These are phyloP conservation scores for Phytophthora chlamydospora DNA, from an alignment of 352 stramenopile genomes.

Conservation along the genomic window DNA sequence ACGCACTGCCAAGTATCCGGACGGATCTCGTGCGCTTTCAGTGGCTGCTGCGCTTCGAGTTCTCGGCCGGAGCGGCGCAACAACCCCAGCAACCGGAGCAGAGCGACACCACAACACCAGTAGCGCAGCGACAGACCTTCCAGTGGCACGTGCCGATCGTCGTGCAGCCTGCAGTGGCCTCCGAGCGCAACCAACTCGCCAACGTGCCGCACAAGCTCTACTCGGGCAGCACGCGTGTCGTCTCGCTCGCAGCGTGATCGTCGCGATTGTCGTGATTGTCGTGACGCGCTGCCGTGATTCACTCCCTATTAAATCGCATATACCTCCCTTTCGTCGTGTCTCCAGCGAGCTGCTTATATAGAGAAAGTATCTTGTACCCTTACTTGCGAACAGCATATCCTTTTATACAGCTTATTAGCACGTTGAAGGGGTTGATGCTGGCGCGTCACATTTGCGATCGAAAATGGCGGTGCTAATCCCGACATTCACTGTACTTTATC, in stretches of 20 bases:
- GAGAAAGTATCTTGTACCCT: background rate
- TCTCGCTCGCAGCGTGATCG: conserved; percentile 18
- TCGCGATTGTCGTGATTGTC: conserved; percentile 12
- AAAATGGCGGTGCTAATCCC: background rate
- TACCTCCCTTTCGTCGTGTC: background rate
- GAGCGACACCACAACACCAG: background rate
- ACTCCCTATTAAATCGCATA: conserved; percentile 10
- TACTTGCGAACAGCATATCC: background rate
- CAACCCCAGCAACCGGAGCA: background rate
- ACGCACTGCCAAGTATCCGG: conserved; percentile 60
- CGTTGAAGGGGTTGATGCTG: conserved; percentile 23
- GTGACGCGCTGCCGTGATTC: background rate
- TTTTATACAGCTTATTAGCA: background rate
- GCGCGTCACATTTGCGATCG: conserved; percentile 22
- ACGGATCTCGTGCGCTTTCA: conserved; percentile 70
- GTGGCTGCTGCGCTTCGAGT: conserved; percentile 71
- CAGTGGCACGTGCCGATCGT: conserved; percentile 65
- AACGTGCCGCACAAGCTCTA: conserved; percentile 68
- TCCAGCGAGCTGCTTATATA: background rate
- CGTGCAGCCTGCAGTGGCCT: conserved; percentile 37
- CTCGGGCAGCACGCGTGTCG: conserved; percentile 44
- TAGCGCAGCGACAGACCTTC: conserved; percentile 45
- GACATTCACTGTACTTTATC: background rate
- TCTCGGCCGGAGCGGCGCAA: conserved; percentile 38
- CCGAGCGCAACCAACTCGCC: conserved; percentile 43